Evolutionary conservation across 768 basidiomycete species (phyloP).

Genomic region (Tephrocybe sp.): DNA sequence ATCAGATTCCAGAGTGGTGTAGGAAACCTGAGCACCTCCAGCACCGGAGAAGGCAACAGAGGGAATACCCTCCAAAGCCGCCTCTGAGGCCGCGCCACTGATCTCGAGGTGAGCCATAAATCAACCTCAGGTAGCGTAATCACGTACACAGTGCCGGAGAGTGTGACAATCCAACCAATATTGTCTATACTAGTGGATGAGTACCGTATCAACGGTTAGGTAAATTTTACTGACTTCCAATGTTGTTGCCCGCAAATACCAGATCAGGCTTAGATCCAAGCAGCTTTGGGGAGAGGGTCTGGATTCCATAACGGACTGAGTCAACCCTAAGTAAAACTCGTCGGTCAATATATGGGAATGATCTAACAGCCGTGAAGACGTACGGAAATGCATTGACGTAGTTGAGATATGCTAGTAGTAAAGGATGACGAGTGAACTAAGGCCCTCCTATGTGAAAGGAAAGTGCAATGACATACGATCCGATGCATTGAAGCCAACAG

Average conservation of each 20-base stretch:
- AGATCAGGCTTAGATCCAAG: constrained; percentile 34
- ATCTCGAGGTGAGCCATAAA: neutral
- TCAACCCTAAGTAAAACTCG: constrained; percentile 27
- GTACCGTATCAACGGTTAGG: neutral
- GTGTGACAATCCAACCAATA: constrained; percentile 28
- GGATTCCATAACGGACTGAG: constrained; percentile 34
- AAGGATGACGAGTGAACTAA: neutral
- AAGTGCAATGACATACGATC: constrained; percentile 34
- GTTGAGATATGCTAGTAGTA: constrained; percentile 31
- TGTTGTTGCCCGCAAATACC: constrained; percentile 36
- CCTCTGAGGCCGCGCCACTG: constrained; percentile 50
- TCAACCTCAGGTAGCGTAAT: neutral
- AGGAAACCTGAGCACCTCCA: constrained; percentile 42
- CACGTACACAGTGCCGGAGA: constrained; percentile 44
- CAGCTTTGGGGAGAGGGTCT: constrained; percentile 33
- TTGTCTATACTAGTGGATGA: constrained; percentile 26
- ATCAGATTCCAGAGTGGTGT: constrained; percentile 42
- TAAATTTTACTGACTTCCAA: constrained; percentile 21
- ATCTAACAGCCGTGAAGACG: constrained; percentile 10
- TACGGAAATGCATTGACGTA: constrained; percentile 43
- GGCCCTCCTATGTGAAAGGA: neutral
- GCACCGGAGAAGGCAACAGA: constrained; percentile 47
- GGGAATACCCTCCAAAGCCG: constrained; percentile 46
- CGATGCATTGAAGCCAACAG: constrained; percentile 37
- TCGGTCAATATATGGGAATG: neutral